Evolutionary conservation across 2,329 filamentous ascomycete species (phyloP).

Genomic region (Cadophora luteo-olivacea): DNA sequence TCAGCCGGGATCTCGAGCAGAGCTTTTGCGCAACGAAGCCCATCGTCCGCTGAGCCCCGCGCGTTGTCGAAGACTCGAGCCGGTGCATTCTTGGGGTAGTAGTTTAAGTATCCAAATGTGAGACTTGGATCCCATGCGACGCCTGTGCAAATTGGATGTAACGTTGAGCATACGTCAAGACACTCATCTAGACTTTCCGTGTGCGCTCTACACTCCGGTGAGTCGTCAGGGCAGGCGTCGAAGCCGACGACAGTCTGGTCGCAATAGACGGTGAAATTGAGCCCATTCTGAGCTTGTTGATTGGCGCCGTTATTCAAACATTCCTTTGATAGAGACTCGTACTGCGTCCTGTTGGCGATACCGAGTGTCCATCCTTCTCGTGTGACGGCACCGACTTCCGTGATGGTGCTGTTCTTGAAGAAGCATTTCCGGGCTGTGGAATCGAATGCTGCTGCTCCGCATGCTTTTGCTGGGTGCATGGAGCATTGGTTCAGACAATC

Average conservation of each 20-base stretch:
- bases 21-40: background rate
- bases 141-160: slow-evolving; percentile 3
- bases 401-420: background rate
- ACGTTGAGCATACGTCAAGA: background rate
- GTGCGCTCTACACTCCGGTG: background rate
- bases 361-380: slow-evolving; percentile 11
- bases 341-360: slow-evolving; percentile 1
- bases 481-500: slow-evolving; percentile 5
- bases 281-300: background rate
- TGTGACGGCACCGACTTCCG: background rate
- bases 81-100: background rate
- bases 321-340: background rate
- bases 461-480: background rate
- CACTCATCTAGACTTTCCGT: background rate
- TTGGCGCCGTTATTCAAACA: slow-evolving; percentile 3
- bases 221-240: background rate
- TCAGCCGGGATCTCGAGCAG: background rate
- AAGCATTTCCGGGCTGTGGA: background rate
- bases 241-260: background rate
- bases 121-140: slow-evolving; percentile 1
- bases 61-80: slow-evolving; percentile 3
- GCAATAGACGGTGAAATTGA: background rate
- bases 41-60: background rate
- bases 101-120: background rate
- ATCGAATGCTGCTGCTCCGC: slow-evolving; percentile 1